Percentiles rank a stretch among this genome's conserved stretches.
These are phyloP conservation scores for Microstroma glucosiphilum DNA, from an alignment of 1,284 basidiomycete genomes.

Conservation along the genomic window DNA sequence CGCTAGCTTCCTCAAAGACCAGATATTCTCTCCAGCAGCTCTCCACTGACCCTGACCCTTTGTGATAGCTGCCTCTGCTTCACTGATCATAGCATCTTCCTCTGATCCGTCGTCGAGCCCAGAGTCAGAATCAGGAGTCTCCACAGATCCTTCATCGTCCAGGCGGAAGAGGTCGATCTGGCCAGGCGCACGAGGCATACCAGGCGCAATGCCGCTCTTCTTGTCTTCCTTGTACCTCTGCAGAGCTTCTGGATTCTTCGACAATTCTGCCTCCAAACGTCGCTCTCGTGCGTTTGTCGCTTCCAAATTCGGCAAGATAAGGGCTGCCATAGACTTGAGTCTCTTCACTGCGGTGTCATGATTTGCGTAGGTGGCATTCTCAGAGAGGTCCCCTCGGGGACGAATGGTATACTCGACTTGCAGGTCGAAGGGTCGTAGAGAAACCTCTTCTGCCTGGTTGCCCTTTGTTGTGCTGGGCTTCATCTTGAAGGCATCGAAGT, in stretches of 20 bases:
- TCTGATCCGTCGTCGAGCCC: neutral
- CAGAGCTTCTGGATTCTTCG: slow-evolving; percentile 32
- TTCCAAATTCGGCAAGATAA: slow-evolving; percentile 44
- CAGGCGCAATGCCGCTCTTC: slow-evolving; percentile 27
- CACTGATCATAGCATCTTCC: slow-evolving; percentile 2
- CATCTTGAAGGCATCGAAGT: slow-evolving; percentile 23
- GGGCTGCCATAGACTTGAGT: slow-evolving; percentile 24
- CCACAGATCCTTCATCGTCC: too few relatives aligned
- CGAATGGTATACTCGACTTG: slow-evolving; percentile 41
- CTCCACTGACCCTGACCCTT: too few relatives aligned
- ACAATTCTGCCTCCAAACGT: slow-evolving; percentile 23
- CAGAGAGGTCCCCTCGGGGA: slow-evolving; percentile 29
- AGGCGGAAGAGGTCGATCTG: slow-evolving; percentile 17
- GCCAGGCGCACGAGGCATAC: slow-evolving; percentile 44
- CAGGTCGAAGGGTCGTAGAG: slow-evolving; percentile 22
- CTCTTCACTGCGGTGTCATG: slow-evolving; percentile 24
- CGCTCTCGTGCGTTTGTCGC: slow-evolving; percentile 39
- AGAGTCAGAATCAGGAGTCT: too few relatives aligned
- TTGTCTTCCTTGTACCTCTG: slow-evolving; percentile 36
- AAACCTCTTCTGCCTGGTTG: slow-evolving; percentile 18
- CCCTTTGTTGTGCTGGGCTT: slow-evolving; percentile 22
- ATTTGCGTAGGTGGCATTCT: slow-evolving; percentile 23
- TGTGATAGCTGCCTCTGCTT: slow-evolving; percentile 2
- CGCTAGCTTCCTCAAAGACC: too few relatives aligned
- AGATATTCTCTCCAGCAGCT: too few relatives aligned